Conservation (phyloP, 2,329 filamentous ascomycete species). For the Apiospora arundinis region DNA sequence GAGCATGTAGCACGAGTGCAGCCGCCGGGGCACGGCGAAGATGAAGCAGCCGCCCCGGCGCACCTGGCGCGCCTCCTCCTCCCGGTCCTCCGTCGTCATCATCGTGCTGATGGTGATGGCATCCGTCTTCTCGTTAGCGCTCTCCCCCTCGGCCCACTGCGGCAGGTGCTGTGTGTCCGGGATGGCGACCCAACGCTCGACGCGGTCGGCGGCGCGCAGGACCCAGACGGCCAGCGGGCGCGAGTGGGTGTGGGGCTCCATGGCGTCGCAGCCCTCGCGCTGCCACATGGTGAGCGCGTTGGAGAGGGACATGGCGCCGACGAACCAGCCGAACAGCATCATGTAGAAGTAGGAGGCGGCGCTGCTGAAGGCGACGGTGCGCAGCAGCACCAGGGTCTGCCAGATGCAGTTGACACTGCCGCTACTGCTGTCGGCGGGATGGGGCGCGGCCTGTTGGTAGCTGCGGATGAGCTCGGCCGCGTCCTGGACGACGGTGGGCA, state of each 20-base stretch:
- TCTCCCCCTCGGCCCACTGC: slow-evolving; percentile 19
- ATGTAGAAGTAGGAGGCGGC: slow-evolving; percentile 29
- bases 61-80: not conserved
- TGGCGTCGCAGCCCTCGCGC: slow-evolving; percentile 28
- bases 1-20: slow-evolving; percentile 25
- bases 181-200: slow-evolving; percentile 29
- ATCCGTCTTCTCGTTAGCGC: not conserved
- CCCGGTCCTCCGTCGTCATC: not conserved
- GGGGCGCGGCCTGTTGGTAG: not conserved
- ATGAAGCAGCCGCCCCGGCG: slow-evolving; percentile 18
- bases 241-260: slow-evolving; percentile 23
- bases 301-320: slow-evolving; percentile 32
- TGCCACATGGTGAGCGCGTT: slow-evolving; percentile 32
- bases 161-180: slow-evolving; percentile 8
- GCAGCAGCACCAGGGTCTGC: not conserved
- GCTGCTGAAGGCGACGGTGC: slow-evolving; percentile 19
- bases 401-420: not conserved
- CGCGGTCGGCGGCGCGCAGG: slow-evolving; percentile 23
- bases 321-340: slow-evolving; percentile 33
- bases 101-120: not conserved
- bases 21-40: slow-evolving; percentile 26
- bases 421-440: not conserved
- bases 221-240: slow-evolving; percentile 3
- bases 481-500: slow-evolving; percentile 31
- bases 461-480: slow-evolving; percentile 23